These are phyloP conservation scores for Boletus pseudo-olivaceus DNA, from an alignment of 768 basidiomycete genomes.

Conservation along the genomic window DNA sequence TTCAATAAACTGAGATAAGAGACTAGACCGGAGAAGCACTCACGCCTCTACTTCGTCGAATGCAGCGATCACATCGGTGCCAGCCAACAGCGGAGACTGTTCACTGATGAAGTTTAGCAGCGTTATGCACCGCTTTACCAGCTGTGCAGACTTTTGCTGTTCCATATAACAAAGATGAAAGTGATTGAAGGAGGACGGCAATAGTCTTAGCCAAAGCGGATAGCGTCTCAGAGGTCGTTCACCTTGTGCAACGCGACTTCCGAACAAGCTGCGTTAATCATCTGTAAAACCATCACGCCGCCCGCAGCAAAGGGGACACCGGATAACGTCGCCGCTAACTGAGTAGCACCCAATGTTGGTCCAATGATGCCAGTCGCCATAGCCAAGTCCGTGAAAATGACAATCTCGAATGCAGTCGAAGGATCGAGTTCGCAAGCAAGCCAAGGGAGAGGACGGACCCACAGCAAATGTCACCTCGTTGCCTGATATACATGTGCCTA, in stretches of 20 bases:
- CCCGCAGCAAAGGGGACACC: slow-evolving; percentile 47
- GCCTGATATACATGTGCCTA: slow-evolving; percentile 8
- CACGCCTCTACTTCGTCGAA: slow-evolving; percentile 46
- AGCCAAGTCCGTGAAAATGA: neutral
- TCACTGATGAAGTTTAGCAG: slow-evolving; percentile 41
- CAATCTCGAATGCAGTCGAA: neutral
- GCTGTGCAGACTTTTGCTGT: slow-evolving; percentile 41
- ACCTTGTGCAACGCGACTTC: slow-evolving; percentile 51
- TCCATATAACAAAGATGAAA: neutral
- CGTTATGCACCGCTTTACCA: slow-evolving; percentile 41
- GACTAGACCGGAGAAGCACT: slow-evolving; percentile 10
- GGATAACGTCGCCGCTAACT: slow-evolving; percentile 41
- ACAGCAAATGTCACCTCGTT: neutral
- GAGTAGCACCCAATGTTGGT: slow-evolving; percentile 30
- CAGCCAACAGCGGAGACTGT: slow-evolving; percentile 35
- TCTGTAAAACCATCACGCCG: slow-evolving; percentile 40
- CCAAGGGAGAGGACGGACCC: neutral
- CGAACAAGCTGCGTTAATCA: slow-evolving; percentile 44
- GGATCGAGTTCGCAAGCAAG: neutral
- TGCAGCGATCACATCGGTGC: slow-evolving; percentile 38
- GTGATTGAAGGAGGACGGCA: neutral
- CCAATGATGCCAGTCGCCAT: slow-evolving; percentile 20
- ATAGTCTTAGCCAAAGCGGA: slow-evolving; percentile 1
- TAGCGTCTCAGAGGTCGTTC: neutral
- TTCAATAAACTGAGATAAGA: neutral